phyloP scores from a whole-genome alignment of 352 stramenopile species.

The Hyaloperonospora brassicae region DNA sequence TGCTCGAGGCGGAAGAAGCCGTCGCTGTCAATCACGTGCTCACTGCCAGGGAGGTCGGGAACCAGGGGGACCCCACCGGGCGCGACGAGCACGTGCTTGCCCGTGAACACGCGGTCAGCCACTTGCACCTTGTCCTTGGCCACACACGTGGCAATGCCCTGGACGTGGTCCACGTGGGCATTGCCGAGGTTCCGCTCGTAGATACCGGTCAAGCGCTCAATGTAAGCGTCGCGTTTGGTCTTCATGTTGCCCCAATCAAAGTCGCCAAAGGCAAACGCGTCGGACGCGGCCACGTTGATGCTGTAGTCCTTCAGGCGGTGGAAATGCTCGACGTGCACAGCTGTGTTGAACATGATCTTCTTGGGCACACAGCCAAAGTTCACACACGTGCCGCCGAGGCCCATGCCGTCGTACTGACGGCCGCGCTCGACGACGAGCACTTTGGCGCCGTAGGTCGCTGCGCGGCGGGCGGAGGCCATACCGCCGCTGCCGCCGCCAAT shows the following conservation, averaged over 20 bases:
- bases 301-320: constrained; percentile 33
- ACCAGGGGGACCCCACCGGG: constrained; percentile 87
- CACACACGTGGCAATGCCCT: constrained; percentile 86
- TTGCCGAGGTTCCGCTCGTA: constrained; percentile 74
- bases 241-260: constrained; percentile 92
- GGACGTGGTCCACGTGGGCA: constrained; percentile 39
- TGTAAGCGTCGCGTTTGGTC: constrained; percentile 89
- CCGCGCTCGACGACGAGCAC: constrained; percentile 87
- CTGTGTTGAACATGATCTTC: constrained; percentile 93
- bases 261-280: constrained; percentile 34
- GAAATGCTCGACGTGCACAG: constrained; percentile 75
- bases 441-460: constrained; percentile 51
- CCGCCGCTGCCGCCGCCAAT: constrained; percentile 89
- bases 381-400: constrained; percentile 95
- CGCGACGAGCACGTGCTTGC: constrained; percentile 93
- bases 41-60: constrained; percentile 76
- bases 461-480: constrained; percentile 89
- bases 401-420: constrained; percentile 44
- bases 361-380: constrained; percentile 99
- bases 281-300: constrained; percentile 31
- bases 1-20: constrained; percentile 95
- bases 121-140: constrained; percentile 68
- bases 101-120: constrained; percentile 1
- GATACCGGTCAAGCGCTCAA: constrained; percentile 93
- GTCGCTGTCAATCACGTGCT: constrained; percentile 93